Percentiles rank a stretch among this genome's conserved stretches.
Evolutionary conservation across 192 early-diverging fungal genomes (phyloP).

Genomic region (Thamnidium elegans): DNA sequence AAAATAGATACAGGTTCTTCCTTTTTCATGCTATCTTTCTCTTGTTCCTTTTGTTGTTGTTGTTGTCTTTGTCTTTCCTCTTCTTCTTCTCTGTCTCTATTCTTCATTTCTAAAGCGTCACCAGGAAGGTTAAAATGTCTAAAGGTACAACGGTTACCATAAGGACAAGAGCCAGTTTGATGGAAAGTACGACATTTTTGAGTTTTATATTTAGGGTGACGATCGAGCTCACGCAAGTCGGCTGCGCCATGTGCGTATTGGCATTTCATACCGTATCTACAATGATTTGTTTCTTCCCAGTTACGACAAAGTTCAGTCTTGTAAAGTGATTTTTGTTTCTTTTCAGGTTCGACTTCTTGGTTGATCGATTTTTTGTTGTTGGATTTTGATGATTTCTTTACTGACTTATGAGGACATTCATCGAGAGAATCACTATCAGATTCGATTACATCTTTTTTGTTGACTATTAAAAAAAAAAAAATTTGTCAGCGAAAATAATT

Average conservation of each 20-base stretch:
- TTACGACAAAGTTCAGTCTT: constrained; percentile 50
- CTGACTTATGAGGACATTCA: not conserved
- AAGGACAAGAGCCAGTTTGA: constrained; percentile 85
- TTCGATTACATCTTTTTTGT: constrained; percentile 7
- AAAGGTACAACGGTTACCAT: constrained; percentile 94
- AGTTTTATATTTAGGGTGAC: constrained; percentile 95
- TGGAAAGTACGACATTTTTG: constrained; percentile 91
- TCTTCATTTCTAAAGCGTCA: constrained; percentile 7
- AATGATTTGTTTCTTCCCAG: constrained; percentile 44
- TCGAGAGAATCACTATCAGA: constrained; percentile 5
- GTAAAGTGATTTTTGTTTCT: constrained; percentile 28
- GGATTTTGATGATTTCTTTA: constrained; percentile 4
- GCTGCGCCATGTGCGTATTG: constrained; percentile 86
- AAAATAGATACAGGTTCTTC: constrained; percentile 4
- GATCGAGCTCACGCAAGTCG: constrained; percentile 77
- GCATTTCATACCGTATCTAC: constrained; percentile 87
- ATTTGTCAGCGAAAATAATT: not conserved
- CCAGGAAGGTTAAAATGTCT: constrained; percentile 55
- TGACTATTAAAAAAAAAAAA: not conserved
- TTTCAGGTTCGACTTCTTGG: constrained; percentile 32
- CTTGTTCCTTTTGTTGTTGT: not conserved
- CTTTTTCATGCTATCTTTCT: too few species aligned
- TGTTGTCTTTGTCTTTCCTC: not conserved
- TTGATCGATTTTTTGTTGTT: not conserved
- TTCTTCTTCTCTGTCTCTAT: not conserved